Base-by-base conservation (phyloP, 129 eudicot genomes). In the Heracleum sosnowskyi region DNA sequence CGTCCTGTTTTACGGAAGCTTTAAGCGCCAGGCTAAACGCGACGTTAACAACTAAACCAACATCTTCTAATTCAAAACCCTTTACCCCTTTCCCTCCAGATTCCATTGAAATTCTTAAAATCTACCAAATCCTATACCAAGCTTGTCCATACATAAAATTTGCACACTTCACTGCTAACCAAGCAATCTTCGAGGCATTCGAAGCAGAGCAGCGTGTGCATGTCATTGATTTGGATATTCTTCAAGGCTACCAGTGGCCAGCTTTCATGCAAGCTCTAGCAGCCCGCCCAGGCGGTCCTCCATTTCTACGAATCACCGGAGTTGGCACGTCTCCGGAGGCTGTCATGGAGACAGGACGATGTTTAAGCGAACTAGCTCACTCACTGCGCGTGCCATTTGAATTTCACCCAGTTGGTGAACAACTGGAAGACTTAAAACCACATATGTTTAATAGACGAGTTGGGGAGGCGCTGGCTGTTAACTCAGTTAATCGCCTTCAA, bases 1-100 rank as follows among this genome's bases (percentile, higher is more conserved):
- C 97, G 17, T 82, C 97, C 15, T 91, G 94, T 81, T 91, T 91
- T 77, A 88, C 94, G 0, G 94, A 91, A 73, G 97, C 97, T 66
- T 83, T 91, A 45, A 86, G 83, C 8, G 90, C 92, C 4, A 85
- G 97, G 35, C 89, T 91, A 1, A 86, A 93, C 3, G 90, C 97
- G 26, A 87, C 90, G 0, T 86, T 89, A 28, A 85, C 87, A 12
- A 84, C 87, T 12, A 91, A 89, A 84, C 89, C 92, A 4, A 41
- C 79, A 29, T 70, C 86, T 80, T 79, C 91, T 64, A 69, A 73
- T 5, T 40, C 78, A 45, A 75, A 75, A 46, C 78, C 78, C 44
- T 75, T 75, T 17, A 45, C 66, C 20, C 78, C 66, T 29, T 49
- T 75, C 78, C 78, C 78, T 75, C 42, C 78, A 16, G 66, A 75